Conservation (phyloP, 2,329 filamentous ascomycete genomes). For the Amylocarpus encephaloides region DNA sequence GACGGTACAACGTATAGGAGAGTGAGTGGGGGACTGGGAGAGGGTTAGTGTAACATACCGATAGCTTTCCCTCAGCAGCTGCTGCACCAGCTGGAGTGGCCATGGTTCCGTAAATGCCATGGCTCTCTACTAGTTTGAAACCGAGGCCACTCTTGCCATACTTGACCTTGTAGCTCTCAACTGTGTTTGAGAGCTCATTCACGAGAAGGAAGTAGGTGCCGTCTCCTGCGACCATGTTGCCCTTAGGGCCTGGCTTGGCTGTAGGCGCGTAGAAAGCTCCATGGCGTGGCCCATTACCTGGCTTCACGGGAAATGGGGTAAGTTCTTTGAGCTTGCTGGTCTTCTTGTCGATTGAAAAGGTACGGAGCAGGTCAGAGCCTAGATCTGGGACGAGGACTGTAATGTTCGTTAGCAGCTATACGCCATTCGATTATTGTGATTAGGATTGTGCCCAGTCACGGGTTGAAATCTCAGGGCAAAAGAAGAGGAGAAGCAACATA, state of each 20-base stretch:
- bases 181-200: slow-evolving; percentile 40
- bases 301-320: slow-evolving; percentile 31
- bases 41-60: slow-evolving; percentile 40
- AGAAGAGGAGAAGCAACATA: neutral
- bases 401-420: neutral
- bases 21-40: too few relatives aligned
- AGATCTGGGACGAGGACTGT: slow-evolving; percentile 45
- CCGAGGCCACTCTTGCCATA: slow-evolving; percentile 42
- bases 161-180: slow-evolving; percentile 47
- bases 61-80: slow-evolving; percentile 51
- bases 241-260: neutral
- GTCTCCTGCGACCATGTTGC: neutral
- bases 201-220: slow-evolving; percentile 36
- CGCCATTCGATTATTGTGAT: neutral
- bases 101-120: slow-evolving; percentile 42
- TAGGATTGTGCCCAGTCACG: neutral
- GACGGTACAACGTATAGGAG: too few relatives aligned
- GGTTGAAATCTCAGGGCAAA: neutral
- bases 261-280: slow-evolving; percentile 37
- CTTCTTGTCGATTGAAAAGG: slow-evolving; percentile 39
- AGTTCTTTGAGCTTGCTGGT: slow-evolving; percentile 34
- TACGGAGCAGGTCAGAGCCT: slow-evolving; percentile 42
- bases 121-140: slow-evolving; percentile 43
- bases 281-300: slow-evolving; percentile 48
- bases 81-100: slow-evolving; percentile 37